Conservation (phyloP, 805 yeast species). For the Candida maltosa region DNA sequence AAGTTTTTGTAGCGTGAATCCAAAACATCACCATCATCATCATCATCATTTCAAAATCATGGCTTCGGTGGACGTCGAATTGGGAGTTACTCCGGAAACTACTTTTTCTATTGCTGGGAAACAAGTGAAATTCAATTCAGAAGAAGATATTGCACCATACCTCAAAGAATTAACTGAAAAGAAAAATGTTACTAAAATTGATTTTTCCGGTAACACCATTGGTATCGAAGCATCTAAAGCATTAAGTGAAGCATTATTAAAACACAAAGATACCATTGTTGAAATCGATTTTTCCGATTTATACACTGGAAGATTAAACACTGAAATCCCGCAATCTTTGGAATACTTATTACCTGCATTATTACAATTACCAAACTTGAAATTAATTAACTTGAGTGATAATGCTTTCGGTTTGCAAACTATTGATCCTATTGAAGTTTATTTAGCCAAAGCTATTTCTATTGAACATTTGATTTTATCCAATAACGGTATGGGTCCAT, state of each 20-base stretch:
- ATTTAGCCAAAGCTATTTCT: conserved; percentile 70
- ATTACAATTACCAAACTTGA: conserved; percentile 62
- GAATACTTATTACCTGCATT: conserved; percentile 70
- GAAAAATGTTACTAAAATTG: conserved; percentile 51
- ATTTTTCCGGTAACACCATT: conserved; percentile 89
- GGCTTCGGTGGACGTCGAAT: conserved; percentile 22
- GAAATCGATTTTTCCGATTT: conserved; percentile 87
- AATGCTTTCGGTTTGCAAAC: conserved; percentile 97
- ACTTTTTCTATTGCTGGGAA: conserved; percentile 65
- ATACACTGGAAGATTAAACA: conserved; percentile 90
- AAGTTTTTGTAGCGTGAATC: no score
- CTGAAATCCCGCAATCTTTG: conserved; percentile 88
- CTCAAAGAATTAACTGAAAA: conserved; percentile 49
- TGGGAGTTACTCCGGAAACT: conserved; percentile 40
- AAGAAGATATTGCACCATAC: conserved; percentile 70
- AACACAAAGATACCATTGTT: conserved; percentile 44
- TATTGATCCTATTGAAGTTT: conserved; percentile 81
- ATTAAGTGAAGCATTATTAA: conserved; percentile 54
- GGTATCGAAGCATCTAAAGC: conserved; percentile 85
- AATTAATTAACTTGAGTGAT: conserved; percentile 80
- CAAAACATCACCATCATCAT: not conserved
- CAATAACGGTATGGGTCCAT: conserved; percentile 98
- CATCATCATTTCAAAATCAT: conserved; percentile 9
- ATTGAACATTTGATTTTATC: conserved; percentile 84
- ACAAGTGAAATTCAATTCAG: conserved; percentile 71